Evolutionary conservation across 2,329 filamentous ascomycete species (phyloP), one percentile per base, ranked within the genome.

Genomic region (Fusarium newnesense): DNA sequence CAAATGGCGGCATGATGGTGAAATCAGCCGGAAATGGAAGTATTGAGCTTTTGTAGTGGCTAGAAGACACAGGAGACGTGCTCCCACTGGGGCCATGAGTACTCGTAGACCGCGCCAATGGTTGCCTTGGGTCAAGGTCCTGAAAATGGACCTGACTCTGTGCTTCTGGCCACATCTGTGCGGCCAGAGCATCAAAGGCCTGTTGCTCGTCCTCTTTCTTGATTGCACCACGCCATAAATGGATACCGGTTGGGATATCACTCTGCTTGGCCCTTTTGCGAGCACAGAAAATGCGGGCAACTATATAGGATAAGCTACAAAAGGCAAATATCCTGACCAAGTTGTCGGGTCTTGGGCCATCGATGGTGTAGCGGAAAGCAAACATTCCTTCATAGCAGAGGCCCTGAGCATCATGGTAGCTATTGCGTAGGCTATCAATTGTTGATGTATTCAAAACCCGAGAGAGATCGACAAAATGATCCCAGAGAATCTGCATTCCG

Each of bases 81-180:
- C 11, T 34, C 19, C 9, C 2, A 13, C 37, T 42, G 11, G 30
- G 42, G 9, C 44, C n/a, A 5, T n/a, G 12, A 37, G 12, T 30
- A 4, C 13, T 12, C 9, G 16, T 2, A 50, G 21, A 50, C 1
- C 8, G n/a, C 2, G 49, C 5, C 9, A 52, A 46, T 8, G 9
- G 7, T 3, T 44, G 24, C 6, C 39, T 28, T 8, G 59, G n/a
- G 5, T 18, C 18, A 16, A 56, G 30, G 6, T 39, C n/a, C 19
- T 53, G 39, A 32, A 46, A 52, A 19, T 71, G 49, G 1, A 75
- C 40, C 18, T 59, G 53, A 4, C 47, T 39, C 1, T 13, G 49
- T 5, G 69, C 54, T 37, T 76, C 63, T 1, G 76, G 75, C 75
- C 74, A 77, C 16, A 77, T 70, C 4, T 10, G 8, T 2, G 13